These are phyloP conservation scores for Hemisphaericaspora xylanilytica DNA, from an alignment of 1,139 yeast genomes.

Conservation along the genomic window DNA sequence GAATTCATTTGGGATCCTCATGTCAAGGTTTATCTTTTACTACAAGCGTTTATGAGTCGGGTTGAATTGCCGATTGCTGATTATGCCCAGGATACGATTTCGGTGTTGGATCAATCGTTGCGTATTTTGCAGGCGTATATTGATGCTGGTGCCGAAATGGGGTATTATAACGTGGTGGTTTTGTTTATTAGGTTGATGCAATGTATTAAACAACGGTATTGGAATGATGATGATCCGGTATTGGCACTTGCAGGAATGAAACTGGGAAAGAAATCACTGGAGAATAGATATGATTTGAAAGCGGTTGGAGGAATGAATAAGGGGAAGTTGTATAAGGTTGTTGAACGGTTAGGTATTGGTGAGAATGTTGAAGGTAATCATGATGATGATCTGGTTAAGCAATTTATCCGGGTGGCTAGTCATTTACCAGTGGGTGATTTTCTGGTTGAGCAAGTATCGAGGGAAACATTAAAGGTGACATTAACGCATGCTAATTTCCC, in stretches of 20 bases:
- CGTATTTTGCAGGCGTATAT: slow-evolving; percentile 92
- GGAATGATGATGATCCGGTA: slow-evolving; percentile 79
- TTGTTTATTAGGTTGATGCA: slow-evolving; percentile 72
- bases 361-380: slow-evolving; percentile 15
- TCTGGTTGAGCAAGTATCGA: slow-evolving; percentile 29
- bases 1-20: slow-evolving; percentile 94
- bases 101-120: slow-evolving; percentile 89
- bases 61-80: slow-evolving; percentile 91
- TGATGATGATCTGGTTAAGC: slow-evolving; percentile 24
- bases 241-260: slow-evolving; percentile 69
- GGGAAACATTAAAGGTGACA: slow-evolving; percentile 38
- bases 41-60: slow-evolving; percentile 85
- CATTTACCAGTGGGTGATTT: slow-evolving; percentile 50
- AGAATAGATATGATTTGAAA: slow-evolving; percentile 13
- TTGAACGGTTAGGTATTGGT: slow-evolving; percentile 35
- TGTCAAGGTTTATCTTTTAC: slow-evolving; percentile 77
- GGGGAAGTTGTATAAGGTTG: slow-evolving; percentile 29
- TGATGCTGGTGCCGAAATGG: slow-evolving; percentile 85
- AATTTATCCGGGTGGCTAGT: slow-evolving; percentile 44
- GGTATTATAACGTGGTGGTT: slow-evolving; percentile 61
- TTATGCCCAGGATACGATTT: slow-evolving; percentile 88
- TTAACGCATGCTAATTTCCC: slow-evolving; percentile 56
- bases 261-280: slow-evolving; percentile 24
- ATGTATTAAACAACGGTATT: slow-evolving; percentile 81
- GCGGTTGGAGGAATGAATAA: slow-evolving; percentile 23